phyloP scores from a whole-genome alignment of 306 rosid species.

The Quercus wislizeni region DNA sequence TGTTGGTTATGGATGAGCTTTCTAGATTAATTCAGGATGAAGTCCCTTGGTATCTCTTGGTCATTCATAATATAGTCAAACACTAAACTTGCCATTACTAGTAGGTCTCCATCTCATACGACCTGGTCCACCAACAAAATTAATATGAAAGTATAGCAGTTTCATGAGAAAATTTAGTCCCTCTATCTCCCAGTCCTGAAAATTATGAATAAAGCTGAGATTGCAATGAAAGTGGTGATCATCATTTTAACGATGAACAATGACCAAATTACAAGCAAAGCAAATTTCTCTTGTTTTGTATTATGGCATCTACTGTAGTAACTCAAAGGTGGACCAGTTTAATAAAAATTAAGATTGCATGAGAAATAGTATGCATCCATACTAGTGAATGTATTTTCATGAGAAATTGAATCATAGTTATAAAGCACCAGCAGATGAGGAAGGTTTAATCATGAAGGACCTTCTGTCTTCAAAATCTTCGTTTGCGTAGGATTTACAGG shows the following conservation, averaged over 20 bases:
- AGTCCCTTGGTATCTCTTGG: too few species aligned
- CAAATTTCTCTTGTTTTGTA: not conserved
- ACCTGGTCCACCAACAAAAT: too few species aligned
- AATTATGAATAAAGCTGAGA: not conserved
- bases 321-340: too few species aligned
- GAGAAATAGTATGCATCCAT: not conserved
- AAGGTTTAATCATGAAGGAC: not conserved
- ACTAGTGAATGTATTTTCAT: not conserved
- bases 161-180: too few species aligned
- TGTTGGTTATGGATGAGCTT: too few species aligned
- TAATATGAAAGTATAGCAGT: too few species aligned
- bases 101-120: too few species aligned
- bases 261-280: not conserved
- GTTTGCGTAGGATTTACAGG: not conserved
- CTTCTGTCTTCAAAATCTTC: not conserved
- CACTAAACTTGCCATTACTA: too few species aligned
- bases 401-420: not conserved
- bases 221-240: not conserved
- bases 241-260: not conserved
- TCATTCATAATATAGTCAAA: too few species aligned
- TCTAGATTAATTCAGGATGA: too few species aligned
- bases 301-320: not conserved
- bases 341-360: too few species aligned
- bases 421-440: not conserved
- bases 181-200: too few species aligned